phyloP scores from a whole-genome alignment of 306 rosid genomes.

The peach (Prunus persica) region Prunus_persica_NCBIv2 NC_034009.1:35194001-35194500 shows the following conservation, averaged over 20 bases:
- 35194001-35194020: slow-evolving; percentile 74
- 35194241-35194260: slow-evolving; percentile 41
- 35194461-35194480: neutral
- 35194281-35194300: slow-evolving; percentile 20
- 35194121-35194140: neutral
- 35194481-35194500: neutral
- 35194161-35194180: slow-evolving; percentile 27
- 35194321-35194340: neutral
- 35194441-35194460: neutral
- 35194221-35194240: slow-evolving; percentile 40
- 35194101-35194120: slow-evolving; percentile 6
- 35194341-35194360: neutral
- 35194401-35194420: neutral
- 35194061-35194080: slow-evolving; percentile 39
- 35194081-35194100: slow-evolving; percentile 53
- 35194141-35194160: neutral
- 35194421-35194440: neutral
- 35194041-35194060: slow-evolving; percentile 40
- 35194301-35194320: neutral
- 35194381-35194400: neutral
- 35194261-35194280: slow-evolving; percentile 29
- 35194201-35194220: slow-evolving; percentile 80
- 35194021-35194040: slow-evolving; percentile 89
- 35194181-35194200: slow-evolving; percentile 40
- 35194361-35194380: neutral